These are phyloP conservation scores for Vaccinium darrowii DNA, from an alignment of 148 eudicot species.

Conservation along the genomic window DNA sequence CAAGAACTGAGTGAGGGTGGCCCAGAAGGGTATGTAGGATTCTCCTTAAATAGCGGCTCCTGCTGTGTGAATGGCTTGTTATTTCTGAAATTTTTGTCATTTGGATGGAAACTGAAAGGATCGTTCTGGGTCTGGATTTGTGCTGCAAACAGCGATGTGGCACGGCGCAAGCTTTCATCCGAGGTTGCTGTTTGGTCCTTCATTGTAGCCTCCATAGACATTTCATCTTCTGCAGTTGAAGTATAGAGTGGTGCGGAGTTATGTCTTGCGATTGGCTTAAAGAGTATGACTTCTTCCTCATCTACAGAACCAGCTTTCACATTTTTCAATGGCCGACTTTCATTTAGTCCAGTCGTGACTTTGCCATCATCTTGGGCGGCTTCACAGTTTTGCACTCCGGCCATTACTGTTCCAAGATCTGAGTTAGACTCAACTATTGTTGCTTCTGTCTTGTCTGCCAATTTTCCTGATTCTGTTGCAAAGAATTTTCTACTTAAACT, in stretches of 20 bases:
- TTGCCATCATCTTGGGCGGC: constrained; percentile 14
- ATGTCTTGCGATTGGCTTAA: constrained; percentile 71
- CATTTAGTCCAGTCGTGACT: background rate
- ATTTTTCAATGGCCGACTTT: constrained; percentile 8
- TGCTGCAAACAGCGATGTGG: constrained; percentile 62
- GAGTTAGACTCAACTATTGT: constrained; percentile 14
- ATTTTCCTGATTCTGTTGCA: constrained; percentile 13
- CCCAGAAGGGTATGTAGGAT: constrained; percentile 39
- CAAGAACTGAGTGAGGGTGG: constrained; percentile 93
- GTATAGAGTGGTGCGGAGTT: constrained; percentile 69
- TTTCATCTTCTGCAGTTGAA: constrained; percentile 15
- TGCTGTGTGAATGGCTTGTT: constrained; percentile 31
- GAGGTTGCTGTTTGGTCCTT: constrained; percentile 28
- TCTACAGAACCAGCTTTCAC: constrained; percentile 33
- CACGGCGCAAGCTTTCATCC: constrained; percentile 71
- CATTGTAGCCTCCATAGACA: background rate
- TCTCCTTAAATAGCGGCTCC: constrained; percentile 29
- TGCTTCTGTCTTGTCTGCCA: background rate
- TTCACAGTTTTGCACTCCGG: background rate
- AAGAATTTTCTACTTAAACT: constrained; percentile 32
- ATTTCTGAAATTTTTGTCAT: constrained; percentile 10
- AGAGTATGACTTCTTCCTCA: constrained; percentile 90
- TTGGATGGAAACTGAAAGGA: constrained; percentile 30
- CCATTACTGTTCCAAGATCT: background rate
- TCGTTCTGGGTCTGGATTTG: constrained; percentile 45